Evolutionary conservation across 148 eudicot genomes (phyloP).

Genomic region (Drosera capensis): DNA sequence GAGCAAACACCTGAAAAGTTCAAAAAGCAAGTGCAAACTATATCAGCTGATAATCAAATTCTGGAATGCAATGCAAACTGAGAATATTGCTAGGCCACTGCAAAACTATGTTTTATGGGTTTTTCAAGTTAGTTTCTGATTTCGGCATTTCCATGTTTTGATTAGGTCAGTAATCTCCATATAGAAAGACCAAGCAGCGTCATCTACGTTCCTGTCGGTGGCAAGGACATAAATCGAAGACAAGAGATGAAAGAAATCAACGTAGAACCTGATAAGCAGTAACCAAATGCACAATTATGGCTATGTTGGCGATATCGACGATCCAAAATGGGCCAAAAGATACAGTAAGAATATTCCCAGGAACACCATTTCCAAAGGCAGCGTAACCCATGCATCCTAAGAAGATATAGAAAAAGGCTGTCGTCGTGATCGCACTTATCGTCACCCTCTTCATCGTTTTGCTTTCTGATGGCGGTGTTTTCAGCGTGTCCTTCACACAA

Average conservation of each 20-base stretch:
- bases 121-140: no score
- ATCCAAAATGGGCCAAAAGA: conserved; percentile 19
- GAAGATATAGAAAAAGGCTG: conserved; percentile 14
- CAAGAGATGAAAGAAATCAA: neutral
- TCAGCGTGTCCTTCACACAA: conserved; percentile 14
- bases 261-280: conserved; percentile 18
- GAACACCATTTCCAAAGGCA: conserved; percentile 16
- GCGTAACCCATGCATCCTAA: conserved; percentile 18
- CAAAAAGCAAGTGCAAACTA: neutral
- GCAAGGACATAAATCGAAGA: no score
- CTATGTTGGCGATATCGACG: conserved; percentile 14
- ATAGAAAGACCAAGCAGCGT: no score
- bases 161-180: no score
- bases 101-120: no score
- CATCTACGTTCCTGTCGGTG: no score
- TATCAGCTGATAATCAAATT: neutral
- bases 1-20: conserved; percentile 17
- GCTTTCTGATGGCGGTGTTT: conserved; percentile 17
- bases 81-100: no score
- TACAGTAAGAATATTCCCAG: conserved; percentile 19
- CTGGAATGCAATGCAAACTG: no score
- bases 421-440: conserved; percentile 10
- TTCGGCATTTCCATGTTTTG: no score
- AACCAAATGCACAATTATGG: conserved; percentile 13
- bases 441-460: conserved; percentile 24